Evolutionary conservation across 2,329 filamentous ascomycete species (phyloP).

Genomic region (Trichophyton simii): DNA sequence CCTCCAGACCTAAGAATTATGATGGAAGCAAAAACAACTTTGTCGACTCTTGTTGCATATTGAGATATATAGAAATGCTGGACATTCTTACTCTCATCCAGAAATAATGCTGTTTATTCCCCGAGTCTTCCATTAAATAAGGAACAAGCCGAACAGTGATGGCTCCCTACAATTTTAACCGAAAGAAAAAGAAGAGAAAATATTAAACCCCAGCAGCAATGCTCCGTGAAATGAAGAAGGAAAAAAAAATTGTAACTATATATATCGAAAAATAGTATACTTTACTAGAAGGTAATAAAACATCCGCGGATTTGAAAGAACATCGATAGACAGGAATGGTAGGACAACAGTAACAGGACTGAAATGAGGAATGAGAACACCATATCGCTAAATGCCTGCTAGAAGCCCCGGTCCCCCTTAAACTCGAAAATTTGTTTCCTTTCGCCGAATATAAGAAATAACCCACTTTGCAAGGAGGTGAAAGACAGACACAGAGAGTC

Average conservation of each 20-base stretch:
- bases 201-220: not conserved
- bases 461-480: conserved; percentile 2
- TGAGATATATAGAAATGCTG: not conserved
- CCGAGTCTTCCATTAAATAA: too few relatives aligned
- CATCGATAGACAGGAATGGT: not conserved
- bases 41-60: not conserved
- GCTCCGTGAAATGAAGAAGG: not conserved
- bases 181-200: too few relatives aligned
- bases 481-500: not conserved
- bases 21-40: not conserved
- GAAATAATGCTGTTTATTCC: not conserved
- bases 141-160: too few relatives aligned
- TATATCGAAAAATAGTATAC: not conserved
- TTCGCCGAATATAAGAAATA: conserved; percentile 4
- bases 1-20: not conserved
- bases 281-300: not conserved
- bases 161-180: too few relatives aligned
- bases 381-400: conserved; percentile 4
- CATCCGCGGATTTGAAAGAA: not conserved
- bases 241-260: not conserved
- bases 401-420: not conserved
- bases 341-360: not conserved
- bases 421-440: conserved; percentile 1
- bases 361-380: conserved; percentile 3
- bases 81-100: not conserved